Percentiles rank a stretch among this genome's conserved stretches.
Evolutionary conservation across 345 rosid species (phyloP).

Genomic region (Heritiera littoralis): DNA sequence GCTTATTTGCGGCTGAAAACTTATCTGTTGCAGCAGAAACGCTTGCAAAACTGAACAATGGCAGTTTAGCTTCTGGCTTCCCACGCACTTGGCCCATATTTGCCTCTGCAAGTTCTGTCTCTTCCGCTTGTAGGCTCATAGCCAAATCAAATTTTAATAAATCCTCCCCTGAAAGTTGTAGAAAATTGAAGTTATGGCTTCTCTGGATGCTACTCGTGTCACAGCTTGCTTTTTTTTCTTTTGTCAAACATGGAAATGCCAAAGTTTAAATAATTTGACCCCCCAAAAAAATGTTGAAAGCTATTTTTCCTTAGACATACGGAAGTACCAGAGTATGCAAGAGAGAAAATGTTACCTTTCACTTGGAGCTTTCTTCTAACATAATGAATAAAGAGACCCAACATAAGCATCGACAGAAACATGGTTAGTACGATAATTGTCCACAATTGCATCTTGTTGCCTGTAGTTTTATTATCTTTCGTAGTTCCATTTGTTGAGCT

Average conservation of each 20-base stretch:
- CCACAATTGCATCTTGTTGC: background rate
- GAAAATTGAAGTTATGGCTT: background rate
- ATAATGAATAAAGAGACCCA: background rate
- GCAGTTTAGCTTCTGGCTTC: conserved; percentile 34
- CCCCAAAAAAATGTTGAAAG: background rate
- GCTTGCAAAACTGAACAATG: conserved; percentile 37
- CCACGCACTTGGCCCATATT: background rate
- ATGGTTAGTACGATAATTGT: background rate
- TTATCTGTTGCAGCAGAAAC: conserved; percentile 44
- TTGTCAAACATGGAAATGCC: background rate
- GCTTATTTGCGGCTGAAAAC: conserved; percentile 40
- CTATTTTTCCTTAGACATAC: too few species aligned
- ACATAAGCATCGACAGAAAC: background rate
- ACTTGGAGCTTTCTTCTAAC: background rate
- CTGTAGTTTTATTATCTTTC: background rate
- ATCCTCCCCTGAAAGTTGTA: conserved; percentile 15
- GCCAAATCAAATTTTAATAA: conserved; percentile 14
- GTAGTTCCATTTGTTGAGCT: background rate
- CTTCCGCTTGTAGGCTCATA: background rate
- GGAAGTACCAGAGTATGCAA: background rate
- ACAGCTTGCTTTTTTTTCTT: too few species aligned
- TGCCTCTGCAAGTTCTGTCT: conserved; percentile 10
- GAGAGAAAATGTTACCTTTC: conserved; percentile 1
- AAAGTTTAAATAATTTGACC: too few species aligned
- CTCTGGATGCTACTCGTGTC: too few species aligned